Conservation (phyloP, 2,329 filamentous ascomycete genomes). For the Colletotrichum tropicale region DNA sequence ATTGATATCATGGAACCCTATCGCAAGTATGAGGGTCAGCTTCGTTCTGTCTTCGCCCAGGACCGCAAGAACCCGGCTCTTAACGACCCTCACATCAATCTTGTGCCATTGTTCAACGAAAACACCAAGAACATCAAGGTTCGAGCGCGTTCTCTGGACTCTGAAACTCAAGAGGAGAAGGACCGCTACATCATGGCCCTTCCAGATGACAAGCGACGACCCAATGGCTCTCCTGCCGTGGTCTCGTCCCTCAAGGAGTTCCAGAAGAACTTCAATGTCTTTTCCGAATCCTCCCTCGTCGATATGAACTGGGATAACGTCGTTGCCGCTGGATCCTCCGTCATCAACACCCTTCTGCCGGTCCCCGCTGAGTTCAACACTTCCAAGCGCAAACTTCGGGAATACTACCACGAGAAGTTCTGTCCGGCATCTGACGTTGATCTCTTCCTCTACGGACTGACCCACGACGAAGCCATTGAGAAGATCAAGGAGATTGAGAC, state of each 20-base stretch:
- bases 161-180: slow-evolving; percentile 64
- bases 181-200: slow-evolving; percentile 74
- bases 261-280: slow-evolving; percentile 78
- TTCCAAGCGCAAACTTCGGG: slow-evolving; percentile 66
- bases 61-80: slow-evolving; percentile 64
- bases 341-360: slow-evolving; percentile 78
- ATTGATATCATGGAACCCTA: slow-evolving; percentile 67
- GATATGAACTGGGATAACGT: slow-evolving; percentile 86
- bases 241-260: slow-evolving; percentile 74
- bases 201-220: slow-evolving; percentile 63
- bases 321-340: slow-evolving; percentile 80
- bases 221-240: slow-evolving; percentile 68
- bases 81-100: slow-evolving; percentile 62
- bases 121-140: slow-evolving; percentile 63
- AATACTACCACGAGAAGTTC: slow-evolving; percentile 83
- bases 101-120: slow-evolving; percentile 68
- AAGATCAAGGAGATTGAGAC: slow-evolving; percentile 86
- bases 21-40: slow-evolving; percentile 68
- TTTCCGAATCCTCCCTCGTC: slow-evolving; percentile 77
- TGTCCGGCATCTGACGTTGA: slow-evolving; percentile 88
- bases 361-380: slow-evolving; percentile 65
- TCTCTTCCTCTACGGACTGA: slow-evolving; percentile 82
- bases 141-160: slow-evolving; percentile 62
- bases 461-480: slow-evolving; percentile 76
- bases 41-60: slow-evolving; percentile 73